Evolutionary conservation across 225 moss, liverwort and hornwort genomes (phyloP), one percentile per base, ranked within the genome.

Genomic region (Ulota crispa): DNA sequence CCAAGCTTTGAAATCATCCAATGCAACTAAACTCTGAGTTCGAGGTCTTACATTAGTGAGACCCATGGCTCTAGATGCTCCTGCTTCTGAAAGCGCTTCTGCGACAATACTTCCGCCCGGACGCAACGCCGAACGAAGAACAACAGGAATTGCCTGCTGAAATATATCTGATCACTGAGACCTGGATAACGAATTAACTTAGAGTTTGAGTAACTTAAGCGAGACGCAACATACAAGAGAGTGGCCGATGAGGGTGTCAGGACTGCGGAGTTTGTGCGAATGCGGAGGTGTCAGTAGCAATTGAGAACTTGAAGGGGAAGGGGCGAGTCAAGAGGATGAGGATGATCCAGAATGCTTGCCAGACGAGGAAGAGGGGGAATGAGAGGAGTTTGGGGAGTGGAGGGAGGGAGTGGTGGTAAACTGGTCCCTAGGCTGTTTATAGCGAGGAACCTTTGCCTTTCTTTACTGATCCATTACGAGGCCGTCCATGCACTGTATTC

Each of bases 361-460:
- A 15, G 9, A 53, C 7, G 69, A 61, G 85, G 15, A 56, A 45
- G 41, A 50, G 13, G 5, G 45, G 50, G 2, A 26, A 1, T 0
- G 61, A 24, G 61, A 24, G 54, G 20, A 7, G 63, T 30, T 31
- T 26, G 63, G n/a, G 66, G 37, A 28, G 62, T n/a, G 50, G 16
- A 9, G 39, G 39, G 9, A 9, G 39, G 8, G 39, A 56, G 26
- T 86, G 82, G 86, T 86, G 79, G 83, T 79, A 83, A 32, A 39
- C 11, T 3, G 37, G 1, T 19, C 45, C 45, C 14, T 13, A 45
- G 45, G 45, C 45, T 45, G 45, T 45, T 45, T 45, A 45, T 45
- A 45, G 14, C 45, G 14, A 45, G 3, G 45, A 14, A 45, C 45
- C 12, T 45, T 45, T 13, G 39, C 45, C 45, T 45, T 13, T 45